These are phyloP conservation scores for Cordyceps cicadae DNA, from an alignment of 2,329 filamentous ascomycete genomes.

Conservation along the genomic window DNA sequence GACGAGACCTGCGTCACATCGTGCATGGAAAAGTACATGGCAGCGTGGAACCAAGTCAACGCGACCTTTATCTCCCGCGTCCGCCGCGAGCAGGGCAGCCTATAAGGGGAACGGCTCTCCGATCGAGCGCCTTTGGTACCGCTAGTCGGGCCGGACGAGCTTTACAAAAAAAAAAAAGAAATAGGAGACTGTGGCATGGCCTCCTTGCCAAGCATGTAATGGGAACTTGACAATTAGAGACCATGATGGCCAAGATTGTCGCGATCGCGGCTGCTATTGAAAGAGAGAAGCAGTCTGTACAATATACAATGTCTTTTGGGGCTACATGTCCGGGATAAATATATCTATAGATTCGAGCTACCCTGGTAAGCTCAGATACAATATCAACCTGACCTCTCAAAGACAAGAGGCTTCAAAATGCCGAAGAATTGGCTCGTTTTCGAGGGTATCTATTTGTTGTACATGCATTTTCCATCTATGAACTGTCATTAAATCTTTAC, in stretches of 20 bases:
- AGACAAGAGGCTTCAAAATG: not conserved
- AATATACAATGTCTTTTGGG: not conserved
- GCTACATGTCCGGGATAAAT: not conserved
- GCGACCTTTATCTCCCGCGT: conserved; percentile 56
- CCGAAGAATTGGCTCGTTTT: not conserved
- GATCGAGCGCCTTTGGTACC: not conserved
- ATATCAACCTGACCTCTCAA: not conserved
- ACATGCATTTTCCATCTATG: not conserved
- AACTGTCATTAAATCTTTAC: not conserved
- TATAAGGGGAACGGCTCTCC: not conserved
- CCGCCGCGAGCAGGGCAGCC: conserved; percentile 46
- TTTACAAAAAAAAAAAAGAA: not conserved
- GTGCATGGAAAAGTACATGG: conserved; percentile 83
- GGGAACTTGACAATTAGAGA: not conserved
- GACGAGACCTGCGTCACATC: conserved; percentile 64
- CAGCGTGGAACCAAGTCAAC: conserved; percentile 69
- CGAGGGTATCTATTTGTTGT: conserved; percentile 22
- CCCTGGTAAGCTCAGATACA: not conserved
- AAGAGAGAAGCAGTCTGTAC: not conserved
- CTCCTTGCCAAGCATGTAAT: not conserved
- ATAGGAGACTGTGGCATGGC: not conserved
- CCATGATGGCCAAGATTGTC: not conserved
- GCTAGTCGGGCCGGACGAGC: not conserved
- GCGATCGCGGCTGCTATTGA: not conserved
- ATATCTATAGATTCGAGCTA: conserved; percentile 4